These are phyloP conservation scores for Colletotrichum incanum DNA, from an alignment of 2,329 filamentous ascomycete genomes.

Conservation along the genomic window DNA sequence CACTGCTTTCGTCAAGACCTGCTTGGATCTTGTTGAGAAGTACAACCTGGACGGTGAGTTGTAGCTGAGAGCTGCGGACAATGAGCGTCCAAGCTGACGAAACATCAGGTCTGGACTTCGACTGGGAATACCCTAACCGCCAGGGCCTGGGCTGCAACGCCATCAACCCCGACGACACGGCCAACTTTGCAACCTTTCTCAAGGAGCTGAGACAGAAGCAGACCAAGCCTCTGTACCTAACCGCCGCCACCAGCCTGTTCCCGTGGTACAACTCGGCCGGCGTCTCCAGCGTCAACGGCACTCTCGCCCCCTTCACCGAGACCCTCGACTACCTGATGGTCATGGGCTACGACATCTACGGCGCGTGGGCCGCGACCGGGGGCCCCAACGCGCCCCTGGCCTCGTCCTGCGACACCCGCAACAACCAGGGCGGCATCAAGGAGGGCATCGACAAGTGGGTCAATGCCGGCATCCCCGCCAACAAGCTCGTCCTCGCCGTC, in stretches of 20 bases:
- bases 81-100: background rate
- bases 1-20: conserved; percentile 45
- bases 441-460: conserved; percentile 40
- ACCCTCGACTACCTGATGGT: conserved; percentile 40
- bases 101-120: conserved; percentile 42
- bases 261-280: conserved; percentile 33
- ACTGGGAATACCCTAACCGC: conserved; percentile 46
- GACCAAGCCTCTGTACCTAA: conserved; percentile 39
- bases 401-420: conserved; percentile 30
- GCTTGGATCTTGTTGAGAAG: conserved; percentile 44
- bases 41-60: conserved; percentile 41
- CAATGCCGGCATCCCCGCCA: conserved; percentile 29
- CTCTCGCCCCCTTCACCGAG: conserved; percentile 26
- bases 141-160: conserved; percentile 41
- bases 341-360: conserved; percentile 42
- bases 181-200: conserved; percentile 38
- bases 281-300: conserved; percentile 19
- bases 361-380: conserved; percentile 34
- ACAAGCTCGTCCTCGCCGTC: conserved; percentile 39
- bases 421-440: conserved; percentile 40
- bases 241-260: conserved; percentile 31
- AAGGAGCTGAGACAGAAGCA: conserved; percentile 40
- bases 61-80: background rate
- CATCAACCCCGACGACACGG: conserved; percentile 36
- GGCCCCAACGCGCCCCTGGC: conserved; percentile 37